A percentile compares a stretch with the other conserved stretches of the same genome.
Evolutionary conservation across 257 asterid genomes (phyloP).

Genomic region (Rubia yunnanensis): DNA sequence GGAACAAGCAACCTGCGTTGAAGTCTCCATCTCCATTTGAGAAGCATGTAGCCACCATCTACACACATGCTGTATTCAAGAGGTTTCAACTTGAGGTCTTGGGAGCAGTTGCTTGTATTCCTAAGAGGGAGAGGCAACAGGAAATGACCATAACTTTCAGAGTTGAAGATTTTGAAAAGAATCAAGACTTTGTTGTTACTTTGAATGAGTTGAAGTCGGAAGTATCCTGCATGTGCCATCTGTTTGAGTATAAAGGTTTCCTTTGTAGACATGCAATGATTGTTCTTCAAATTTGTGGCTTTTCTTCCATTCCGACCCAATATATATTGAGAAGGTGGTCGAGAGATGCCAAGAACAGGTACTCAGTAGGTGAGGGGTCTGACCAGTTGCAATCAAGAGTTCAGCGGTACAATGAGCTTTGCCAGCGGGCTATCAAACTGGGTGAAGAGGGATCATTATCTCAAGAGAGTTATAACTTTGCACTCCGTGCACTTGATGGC

Average conservation of each 20-base stretch:
- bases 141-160: constrained; percentile 42
- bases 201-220: constrained; percentile 67
- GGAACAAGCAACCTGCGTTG: constrained; percentile 76
- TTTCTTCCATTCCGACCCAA: constrained; percentile 62
- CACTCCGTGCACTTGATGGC: constrained; percentile 65
- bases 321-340: constrained; percentile 92
- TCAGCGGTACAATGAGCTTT: constrained; percentile 71
- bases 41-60: constrained; percentile 70
- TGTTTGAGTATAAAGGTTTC: constrained; percentile 79
- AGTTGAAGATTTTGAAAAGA: constrained; percentile 74
- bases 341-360: constrained; percentile 67
- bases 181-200: constrained; percentile 59
- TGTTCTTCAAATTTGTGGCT: constrained; percentile 79
- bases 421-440: constrained; percentile 64
- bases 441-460: constrained; percentile 92
- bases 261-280: constrained; percentile 89
- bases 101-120: constrained; percentile 94
- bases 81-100: constrained; percentile 81
- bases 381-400: constrained; percentile 71
- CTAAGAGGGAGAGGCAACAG: constrained; percentile 56
- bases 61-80: constrained; percentile 67
- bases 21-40: constrained; percentile 96
- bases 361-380: constrained; percentile 44
- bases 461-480: constrained; percentile 58
- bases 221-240: constrained; percentile 71